phyloP scores from a whole-genome alignment of 2,329 filamentous ascomycete species.

The Aureobasidium sp. region DNA sequence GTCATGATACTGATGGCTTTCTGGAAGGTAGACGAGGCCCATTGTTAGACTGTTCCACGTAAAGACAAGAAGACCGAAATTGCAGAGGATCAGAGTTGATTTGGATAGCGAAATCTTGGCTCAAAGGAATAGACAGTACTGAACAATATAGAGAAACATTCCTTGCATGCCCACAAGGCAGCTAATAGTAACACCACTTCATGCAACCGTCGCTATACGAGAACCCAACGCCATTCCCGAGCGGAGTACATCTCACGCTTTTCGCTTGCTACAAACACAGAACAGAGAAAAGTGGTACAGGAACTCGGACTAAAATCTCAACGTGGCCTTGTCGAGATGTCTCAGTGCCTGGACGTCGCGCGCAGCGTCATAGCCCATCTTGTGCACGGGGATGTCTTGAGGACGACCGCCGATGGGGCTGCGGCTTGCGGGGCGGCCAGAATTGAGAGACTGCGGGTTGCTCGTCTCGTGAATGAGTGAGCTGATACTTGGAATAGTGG shows the following conservation, averaged over 20 bases:
- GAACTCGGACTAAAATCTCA: slow-evolving; percentile 19
- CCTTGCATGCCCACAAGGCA: not conserved
- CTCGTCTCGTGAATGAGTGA: slow-evolving; percentile 31
- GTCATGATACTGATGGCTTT: too few relatives aligned
- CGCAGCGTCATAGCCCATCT: slow-evolving; percentile 32
- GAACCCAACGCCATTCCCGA: not conserved
- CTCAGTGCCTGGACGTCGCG: slow-evolving; percentile 31
- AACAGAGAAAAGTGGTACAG: not conserved
- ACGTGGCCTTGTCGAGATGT: slow-evolving; percentile 32
- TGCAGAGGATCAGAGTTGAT: too few relatives aligned
- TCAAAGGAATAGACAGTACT: not conserved
- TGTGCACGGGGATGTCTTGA: slow-evolving; percentile 32
- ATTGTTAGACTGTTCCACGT: not conserved
- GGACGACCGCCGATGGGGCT: slow-evolving; percentile 25
- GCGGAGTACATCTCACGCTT: not conserved
- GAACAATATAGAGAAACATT: not conserved
- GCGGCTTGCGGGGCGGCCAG: slow-evolving; percentile 23
- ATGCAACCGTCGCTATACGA: not conserved
- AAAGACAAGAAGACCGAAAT: not conserved
- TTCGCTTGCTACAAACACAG: not conserved
- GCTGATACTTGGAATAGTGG: slow-evolving; percentile 49
- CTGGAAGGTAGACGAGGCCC: too few relatives aligned
- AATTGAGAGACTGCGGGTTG: not conserved
- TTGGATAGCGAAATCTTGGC: not conserved
- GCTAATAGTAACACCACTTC: not conserved